Percentiles rank a stretch among this genome's conserved stretches.
These are phyloP conservation scores for Ambrosiella beaveri DNA, from an alignment of 2,329 filamentous ascomycete genomes.

Conservation along the genomic window DNA sequence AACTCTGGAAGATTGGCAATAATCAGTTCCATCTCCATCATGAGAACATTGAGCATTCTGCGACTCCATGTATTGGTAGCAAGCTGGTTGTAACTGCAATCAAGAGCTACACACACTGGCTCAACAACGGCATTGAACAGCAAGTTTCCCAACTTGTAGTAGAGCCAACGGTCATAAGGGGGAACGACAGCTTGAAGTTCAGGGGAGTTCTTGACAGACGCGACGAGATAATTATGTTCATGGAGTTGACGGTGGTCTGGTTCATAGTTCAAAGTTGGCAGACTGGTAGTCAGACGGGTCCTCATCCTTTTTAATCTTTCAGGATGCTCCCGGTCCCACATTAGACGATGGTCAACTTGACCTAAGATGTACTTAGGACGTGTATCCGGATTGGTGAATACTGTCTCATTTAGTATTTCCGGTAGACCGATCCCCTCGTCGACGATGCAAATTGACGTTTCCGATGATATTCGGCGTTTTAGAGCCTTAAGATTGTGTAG, in stretches of 20 bases:
- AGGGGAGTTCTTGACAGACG: slow-evolving; percentile 8
- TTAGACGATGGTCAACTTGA: slow-evolving; percentile 33
- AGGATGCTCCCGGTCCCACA: slow-evolving; percentile 22
- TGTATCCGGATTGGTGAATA: slow-evolving; percentile 49
- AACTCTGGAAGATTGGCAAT: slow-evolving; percentile 61
- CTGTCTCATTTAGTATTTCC: slow-evolving; percentile 53
- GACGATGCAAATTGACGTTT: slow-evolving; percentile 58
- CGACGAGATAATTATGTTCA: slow-evolving; percentile 8
- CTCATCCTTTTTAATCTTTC: slow-evolving; percentile 17
- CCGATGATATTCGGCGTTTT: slow-evolving; percentile 45
- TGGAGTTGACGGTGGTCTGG: slow-evolving; percentile 2
- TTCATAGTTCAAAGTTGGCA: slow-evolving; percentile 6
- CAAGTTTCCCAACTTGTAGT: slow-evolving; percentile 61
- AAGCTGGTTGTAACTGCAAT: slow-evolving; percentile 56
- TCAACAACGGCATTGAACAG: slow-evolving; percentile 64
- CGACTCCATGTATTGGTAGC: slow-evolving; percentile 48
- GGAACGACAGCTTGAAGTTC: slow-evolving; percentile 13
- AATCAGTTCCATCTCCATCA: slow-evolving; percentile 58
- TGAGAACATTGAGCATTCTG: slow-evolving; percentile 49
- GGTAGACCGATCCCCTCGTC: slow-evolving; percentile 70
- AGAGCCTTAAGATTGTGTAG: slow-evolving; percentile 40
- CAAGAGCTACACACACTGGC: slow-evolving; percentile 62
- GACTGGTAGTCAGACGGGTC: slow-evolving; percentile 15
- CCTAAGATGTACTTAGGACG: slow-evolving; percentile 66
- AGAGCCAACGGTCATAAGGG: slow-evolving; percentile 40